Base-by-base conservation (phyloP, 2,329 filamentous ascomycete genomes). In the Cladosporium sp. region DNA sequence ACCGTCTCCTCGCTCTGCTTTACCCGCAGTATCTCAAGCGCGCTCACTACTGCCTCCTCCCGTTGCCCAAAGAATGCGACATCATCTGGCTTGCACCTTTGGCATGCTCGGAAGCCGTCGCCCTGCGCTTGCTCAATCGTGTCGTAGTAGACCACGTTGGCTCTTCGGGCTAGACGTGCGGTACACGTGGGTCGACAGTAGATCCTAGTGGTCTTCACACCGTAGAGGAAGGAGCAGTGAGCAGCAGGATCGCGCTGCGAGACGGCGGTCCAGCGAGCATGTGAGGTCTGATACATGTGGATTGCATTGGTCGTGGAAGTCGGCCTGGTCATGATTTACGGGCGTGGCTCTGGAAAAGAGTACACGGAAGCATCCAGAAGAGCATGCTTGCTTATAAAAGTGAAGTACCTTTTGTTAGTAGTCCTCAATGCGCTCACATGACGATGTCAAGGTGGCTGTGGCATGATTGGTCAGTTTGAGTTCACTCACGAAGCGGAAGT, bases 111-210 rank as follows among this genome's bases (percentile, higher is more conserved):
- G 64, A 78, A 86, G 1, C 83, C 68, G 15, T 74, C 76, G 10
- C 69, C 66, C 62, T 77, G 75, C 1, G 84, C 84, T 28, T 78
- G 73, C 0, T 66, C 59, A 0, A 74, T 65, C 0, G 71, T 75
- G 15, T 76, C 67, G 69, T 78, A 84, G 70, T 85, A 87, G 32
- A 73, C 70, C 32, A 89, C 75, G 19, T 81, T 80, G 10, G 82
- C 77, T n/a, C 81, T 75, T 2, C 78, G 74, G 1, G 81, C 79
- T 13, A 89, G 77, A n/a, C 83, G 79, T 3, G 80, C 78, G 15
- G 80, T 79, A 67, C 84, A 87, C 19, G 78, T 82, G 1, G 84
- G 83, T 1, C 83, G 78, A 67, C 84, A 87, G 70, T 83, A 87
- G 51, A 83, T 81, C 44, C 73, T 75, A 3, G 82, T 84, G 0